Evolutionary conservation across 2,329 filamentous ascomycete species (phyloP), one percentile per base, ranked within the genome.

Genomic region (Talaromyces albobiverticillius): DNA sequence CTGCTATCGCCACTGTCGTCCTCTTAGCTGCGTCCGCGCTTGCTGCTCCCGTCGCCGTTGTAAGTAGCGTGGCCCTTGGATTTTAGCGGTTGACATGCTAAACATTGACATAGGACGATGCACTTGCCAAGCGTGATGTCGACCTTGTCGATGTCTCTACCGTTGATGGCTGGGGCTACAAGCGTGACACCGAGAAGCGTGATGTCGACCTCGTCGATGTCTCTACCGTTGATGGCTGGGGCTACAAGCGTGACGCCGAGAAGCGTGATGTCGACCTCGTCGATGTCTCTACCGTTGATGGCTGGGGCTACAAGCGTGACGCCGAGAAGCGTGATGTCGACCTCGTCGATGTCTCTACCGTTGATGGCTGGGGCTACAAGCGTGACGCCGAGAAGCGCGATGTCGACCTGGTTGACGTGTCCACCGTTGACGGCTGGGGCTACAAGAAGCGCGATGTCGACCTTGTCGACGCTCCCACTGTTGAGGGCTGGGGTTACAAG

Each of bases 291-390:
- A n/a, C n/a, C n/a, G n/a, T n/a, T n/a, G n/a, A n/a, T n/a, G n/a
- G n/a, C n/a, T n/a, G n/a, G n/a, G n/a, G n/a, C n/a, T n/a, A n/a
- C n/a, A n/a, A n/a, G n/a, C n/a, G n/a, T n/a, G n/a, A n/a, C n/a
- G n/a, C n/a, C n/a, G 25, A 29, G 5, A n/a, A 29, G 4, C 45
- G 45, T 36, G 45, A 47, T 25, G 45, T 47, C 45, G 45, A 47
- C 45, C 16, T 18, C 20, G 43, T 36, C 2, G 43, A 46, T 16
- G 20, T 46, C 6, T 11, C 18, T 2, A 13, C 25, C 2, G 3
- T 10, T 32, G 26, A 23, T 3, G 40, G 40, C 20, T 42, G 40
- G 40, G 40, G 1, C 2, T 42, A 42, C 40, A 42, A 42, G 36
- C 36, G 36, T 22, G 36, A 40, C 10, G 36, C 36, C 18, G 36